Base-by-base conservation (phyloP, 192 early-diverging fungal genomes). In the Coemansia sp. region DNA sequence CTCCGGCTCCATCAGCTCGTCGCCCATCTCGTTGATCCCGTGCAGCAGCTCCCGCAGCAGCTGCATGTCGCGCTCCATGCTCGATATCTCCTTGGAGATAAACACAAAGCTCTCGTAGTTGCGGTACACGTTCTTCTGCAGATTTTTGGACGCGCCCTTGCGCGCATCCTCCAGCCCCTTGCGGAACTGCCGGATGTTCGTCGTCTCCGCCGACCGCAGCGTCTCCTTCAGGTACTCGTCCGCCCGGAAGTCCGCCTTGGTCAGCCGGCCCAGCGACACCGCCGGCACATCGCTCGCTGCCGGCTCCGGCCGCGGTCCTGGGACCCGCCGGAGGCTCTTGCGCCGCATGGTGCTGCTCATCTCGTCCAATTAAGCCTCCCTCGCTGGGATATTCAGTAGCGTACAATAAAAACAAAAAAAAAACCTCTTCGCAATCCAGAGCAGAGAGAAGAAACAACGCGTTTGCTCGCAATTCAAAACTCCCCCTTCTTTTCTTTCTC, bases 71-170 rank as follows among this genome's bases (percentile, higher is more conserved):
- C 81, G 79, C 67, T 86, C 84, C 54, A 87, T 78, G 60, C 75
- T 82, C n/a, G 82, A 80, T 11, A 90, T 86, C 55, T 90, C 88
- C 59, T 88, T 87, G 21, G 84, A 84, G 23, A 90, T 88, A 48
- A 78, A 79, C 25, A 90, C 84, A 69, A 90, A 90, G 63, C 85
- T 83, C 48, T 62, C 75, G 61, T 90, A 88, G 78, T 88, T 90
- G 56, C 69, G 78, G 67, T 81, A 85, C 38, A 90, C 82, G 62
- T 85, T 87, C 43, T 79, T 70, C 31, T 87, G 85, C 45, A 88
- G 60, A 55, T 82, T 82, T 35, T 49, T 55, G 12, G 85, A 82
- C 28, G 85, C 81, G 4, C 63, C 70, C 27, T 83, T 79, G 46
- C 78, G 70, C 26, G 86, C 70, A 53, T 81, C 80, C 17, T 80